These are phyloP conservation scores for Astragalus glycyphyllos DNA, from an alignment of 306 rosid species.

Conservation along the genomic window DNA sequence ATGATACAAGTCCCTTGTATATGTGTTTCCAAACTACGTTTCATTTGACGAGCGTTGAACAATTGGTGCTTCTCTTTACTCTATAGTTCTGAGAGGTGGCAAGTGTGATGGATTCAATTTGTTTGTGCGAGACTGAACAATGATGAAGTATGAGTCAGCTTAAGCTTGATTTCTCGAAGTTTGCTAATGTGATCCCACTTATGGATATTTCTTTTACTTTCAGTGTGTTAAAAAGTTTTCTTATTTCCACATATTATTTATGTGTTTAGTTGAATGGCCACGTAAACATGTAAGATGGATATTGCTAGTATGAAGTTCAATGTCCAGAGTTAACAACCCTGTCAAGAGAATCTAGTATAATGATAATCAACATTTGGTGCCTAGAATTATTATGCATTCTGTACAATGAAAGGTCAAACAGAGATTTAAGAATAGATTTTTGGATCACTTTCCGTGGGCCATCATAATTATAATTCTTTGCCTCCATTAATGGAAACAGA, in stretches of 20 bases:
- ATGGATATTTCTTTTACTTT: conserved; percentile 3
- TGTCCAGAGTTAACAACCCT: not conserved
- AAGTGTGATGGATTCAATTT: not conserved
- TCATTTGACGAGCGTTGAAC: not conserved
- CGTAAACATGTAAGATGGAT: not conserved
- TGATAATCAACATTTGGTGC: not conserved
- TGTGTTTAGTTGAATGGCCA: not conserved
- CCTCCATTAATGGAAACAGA: no score
- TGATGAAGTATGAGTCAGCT: not conserved
- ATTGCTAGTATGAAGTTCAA: conserved; percentile 5
- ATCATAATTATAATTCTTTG: conserved; percentile 1
- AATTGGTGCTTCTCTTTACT: conserved; percentile 12
- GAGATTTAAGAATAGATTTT: not conserved
- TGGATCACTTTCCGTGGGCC: not conserved
- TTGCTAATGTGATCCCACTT: not conserved
- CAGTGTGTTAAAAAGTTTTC: not conserved
- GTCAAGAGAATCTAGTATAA: not conserved
- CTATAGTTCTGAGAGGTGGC: conserved; percentile 7
- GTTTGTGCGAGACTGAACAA: not conserved
- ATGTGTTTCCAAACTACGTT: not conserved
- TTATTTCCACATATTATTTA: not conserved
- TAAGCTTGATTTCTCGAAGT: not conserved
- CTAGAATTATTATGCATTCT: conserved; percentile 6
- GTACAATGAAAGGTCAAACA: not conserved
- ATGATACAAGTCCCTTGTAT: not conserved